Evolutionary conservation across 768 basidiomycete species (phyloP).

Genomic region (button mushroom (Agaricus bisporus)): DNA sequence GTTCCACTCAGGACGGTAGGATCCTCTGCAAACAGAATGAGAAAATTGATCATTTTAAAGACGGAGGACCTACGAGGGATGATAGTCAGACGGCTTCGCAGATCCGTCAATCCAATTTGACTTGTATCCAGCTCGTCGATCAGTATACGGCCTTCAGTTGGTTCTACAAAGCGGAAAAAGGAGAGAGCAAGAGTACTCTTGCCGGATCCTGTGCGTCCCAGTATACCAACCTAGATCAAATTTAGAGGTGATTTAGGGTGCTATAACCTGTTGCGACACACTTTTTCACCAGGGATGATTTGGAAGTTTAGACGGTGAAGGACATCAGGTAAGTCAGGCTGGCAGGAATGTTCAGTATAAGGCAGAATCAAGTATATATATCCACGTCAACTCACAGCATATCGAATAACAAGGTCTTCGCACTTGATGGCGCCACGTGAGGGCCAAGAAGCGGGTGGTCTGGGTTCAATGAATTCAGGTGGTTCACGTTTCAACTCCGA

Average conservation of each 20-base stretch:
- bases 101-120: conserved; percentile 72
- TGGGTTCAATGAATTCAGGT: conserved; percentile 79
- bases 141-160: conserved; percentile 65
- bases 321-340: conserved; percentile 86
- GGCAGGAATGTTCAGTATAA: neutral
- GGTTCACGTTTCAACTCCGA: conserved; percentile 74
- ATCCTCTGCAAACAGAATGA: conserved; percentile 52
- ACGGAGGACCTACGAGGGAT: conserved; percentile 49
- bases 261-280: conserved; percentile 33
- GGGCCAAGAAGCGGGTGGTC: conserved; percentile 82
- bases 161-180: conserved; percentile 85
- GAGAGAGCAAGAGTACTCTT: conserved; percentile 80
- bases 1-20: conserved; percentile 85
- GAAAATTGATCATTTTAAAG: neutral
- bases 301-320: conserved; percentile 75
- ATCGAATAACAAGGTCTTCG: conserved; percentile 70
- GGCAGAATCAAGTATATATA: neutral
- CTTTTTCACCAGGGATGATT: conserved; percentile 72
- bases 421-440: conserved; percentile 60
- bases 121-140: conserved; percentile 81
- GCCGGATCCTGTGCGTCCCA: conserved; percentile 69
- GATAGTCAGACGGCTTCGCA: conserved; percentile 54
- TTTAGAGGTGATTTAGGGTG: neutral
- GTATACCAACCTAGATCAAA: conserved; percentile 50
- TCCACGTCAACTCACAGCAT: conserved; percentile 55